Conservation (phyloP, 352 stramenopile genomes). For the Pythium periplocum region DNA sequence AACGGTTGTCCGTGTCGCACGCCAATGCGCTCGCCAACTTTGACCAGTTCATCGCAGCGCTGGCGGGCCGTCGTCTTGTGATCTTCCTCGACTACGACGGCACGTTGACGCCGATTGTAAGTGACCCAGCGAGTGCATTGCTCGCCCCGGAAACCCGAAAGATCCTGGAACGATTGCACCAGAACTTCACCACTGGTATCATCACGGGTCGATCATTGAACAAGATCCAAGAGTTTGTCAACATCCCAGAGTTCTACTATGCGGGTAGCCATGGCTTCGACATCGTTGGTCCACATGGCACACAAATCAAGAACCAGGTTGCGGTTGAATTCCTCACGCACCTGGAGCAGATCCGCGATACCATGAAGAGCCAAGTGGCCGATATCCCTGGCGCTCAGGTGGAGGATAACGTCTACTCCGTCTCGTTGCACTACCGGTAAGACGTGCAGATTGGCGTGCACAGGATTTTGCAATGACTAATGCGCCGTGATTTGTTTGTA, state of each 20-base stretch:
- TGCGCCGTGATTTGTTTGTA: slow-evolving; percentile 11
- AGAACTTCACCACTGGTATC: slow-evolving; percentile 81
- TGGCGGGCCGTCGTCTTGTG: slow-evolving; percentile 58
- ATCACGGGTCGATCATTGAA: slow-evolving; percentile 82
- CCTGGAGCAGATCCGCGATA: slow-evolving; percentile 51
- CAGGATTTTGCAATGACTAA: too few species aligned
- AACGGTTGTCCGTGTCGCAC: slow-evolving; percentile 58
- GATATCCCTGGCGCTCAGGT: slow-evolving; percentile 62
- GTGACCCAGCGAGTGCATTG: slow-evolving; percentile 68
- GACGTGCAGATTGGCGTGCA: not conserved
- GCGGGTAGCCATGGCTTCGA: slow-evolving; percentile 89
- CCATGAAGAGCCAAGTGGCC: slow-evolving; percentile 34
- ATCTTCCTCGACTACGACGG: slow-evolving; percentile 89
- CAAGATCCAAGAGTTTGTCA: slow-evolving; percentile 88
- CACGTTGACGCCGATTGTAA: slow-evolving; percentile 88
- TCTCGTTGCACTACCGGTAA: slow-evolving; percentile 87
- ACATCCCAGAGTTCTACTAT: slow-evolving; percentile 86
- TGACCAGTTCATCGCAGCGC: slow-evolving; percentile 36
- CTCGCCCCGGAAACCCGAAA: slow-evolving; percentile 59
- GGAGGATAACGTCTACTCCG: slow-evolving; percentile 87
- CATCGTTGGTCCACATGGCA: slow-evolving; percentile 76
- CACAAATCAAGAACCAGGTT: slow-evolving; percentile 80
- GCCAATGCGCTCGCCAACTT: slow-evolving; percentile 79
- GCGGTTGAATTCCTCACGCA: slow-evolving; percentile 68
- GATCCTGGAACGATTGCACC: slow-evolving; percentile 70